These are phyloP conservation scores for Coniochaeta sp. DNA, from an alignment of 2,329 filamentous ascomycete genomes.

Conservation along the genomic window DNA sequence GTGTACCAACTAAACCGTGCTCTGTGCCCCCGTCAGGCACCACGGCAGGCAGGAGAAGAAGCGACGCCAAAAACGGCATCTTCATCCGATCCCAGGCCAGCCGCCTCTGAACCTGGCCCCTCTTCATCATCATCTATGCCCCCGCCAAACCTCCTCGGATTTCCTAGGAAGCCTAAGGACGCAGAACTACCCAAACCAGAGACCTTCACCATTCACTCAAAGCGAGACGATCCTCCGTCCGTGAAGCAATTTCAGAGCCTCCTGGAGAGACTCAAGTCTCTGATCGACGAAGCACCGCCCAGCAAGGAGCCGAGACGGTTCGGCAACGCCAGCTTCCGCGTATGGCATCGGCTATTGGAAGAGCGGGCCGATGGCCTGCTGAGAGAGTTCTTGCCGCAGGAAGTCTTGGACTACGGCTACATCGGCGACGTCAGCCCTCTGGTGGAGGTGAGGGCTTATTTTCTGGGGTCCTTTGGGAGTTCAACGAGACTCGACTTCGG, in stretches of 20 bases:
- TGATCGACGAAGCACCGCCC: slow-evolving; percentile 75
- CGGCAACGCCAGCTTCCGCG: slow-evolving; percentile 84
- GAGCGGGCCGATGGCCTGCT: slow-evolving; percentile 50
- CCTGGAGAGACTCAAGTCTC: slow-evolving; percentile 53
- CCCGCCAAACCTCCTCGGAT: not conserved
- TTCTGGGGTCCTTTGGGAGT: slow-evolving; percentile 83
- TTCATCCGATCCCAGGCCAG: not conserved
- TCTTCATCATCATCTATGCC: not conserved
- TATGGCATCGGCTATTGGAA: slow-evolving; percentile 68
- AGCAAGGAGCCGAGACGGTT: slow-evolving; percentile 82
- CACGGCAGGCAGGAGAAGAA: not conserved
- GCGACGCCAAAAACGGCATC: not conserved
- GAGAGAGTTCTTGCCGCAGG: slow-evolving; percentile 42
- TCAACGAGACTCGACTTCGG: slow-evolving; percentile 88
- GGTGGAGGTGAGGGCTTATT: slow-evolving; percentile 69
- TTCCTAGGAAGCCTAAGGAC: slow-evolving; percentile 8
- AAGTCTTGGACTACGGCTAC: slow-evolving; percentile 16
- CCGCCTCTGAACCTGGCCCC: not conserved
- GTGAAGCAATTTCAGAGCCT: slow-evolving; percentile 60
- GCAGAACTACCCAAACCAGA: slow-evolving; percentile 24
- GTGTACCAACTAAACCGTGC: slow-evolving; percentile 84
- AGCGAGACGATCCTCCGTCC: slow-evolving; percentile 40
- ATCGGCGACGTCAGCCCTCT: slow-evolving; percentile 10
- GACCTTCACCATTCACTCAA: slow-evolving; percentile 36
- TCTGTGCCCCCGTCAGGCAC: slow-evolving; percentile 62